Base-by-base conservation (phyloP, 768 basidiomycete genomes). In the Boletellus ananas region DNA sequence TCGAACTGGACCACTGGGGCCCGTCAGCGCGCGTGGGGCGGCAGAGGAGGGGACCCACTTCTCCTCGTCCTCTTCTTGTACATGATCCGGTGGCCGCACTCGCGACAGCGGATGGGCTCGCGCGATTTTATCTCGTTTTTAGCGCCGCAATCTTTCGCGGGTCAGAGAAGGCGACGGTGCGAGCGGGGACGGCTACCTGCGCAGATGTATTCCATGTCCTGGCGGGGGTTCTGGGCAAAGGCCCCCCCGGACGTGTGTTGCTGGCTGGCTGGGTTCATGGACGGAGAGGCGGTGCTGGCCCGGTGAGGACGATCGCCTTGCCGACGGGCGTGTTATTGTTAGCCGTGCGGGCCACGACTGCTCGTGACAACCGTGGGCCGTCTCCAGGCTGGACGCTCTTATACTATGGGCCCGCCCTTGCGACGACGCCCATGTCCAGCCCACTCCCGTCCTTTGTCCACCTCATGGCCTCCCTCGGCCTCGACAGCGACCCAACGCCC, bases 1-100 rank as follows among this genome's bases (percentile, higher is more conserved):
- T 67, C 66, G 36, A 67, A 67, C 43, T 67, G 66, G 16, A 67
- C 68, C 66, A 70, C 68, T 68, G 45, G n/a, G 7, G 4, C 40
- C 3, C 4, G 9, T 17, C 5, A 58, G 48, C 55, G 42, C 35
- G 37, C 23, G 20, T 31, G 45, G 11, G 18, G 13, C 31, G 6
- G 25, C 2, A 36, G 14, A 18, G 11, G n/a, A 17, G 16, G 14
- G 21, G 17, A 17, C 93, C 66, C 60, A 97, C 95, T 94, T 77
- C 92, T 77, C 64, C 80, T 90, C 20, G 94, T 95, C 61, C 95
- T 76, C 70, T 94, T 96, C 73, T 98, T 98, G 72, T 96, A 97
- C 91, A 98, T 94, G 67, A 98, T 95, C 45, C 95, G 84, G 70
- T 97, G 95, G 3, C 95, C 95, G 63, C 95, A 98, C 65, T 97